phyloP scores from a whole-genome alignment of 805 yeast species.

The Kodamaea kakaduensis region DNA sequence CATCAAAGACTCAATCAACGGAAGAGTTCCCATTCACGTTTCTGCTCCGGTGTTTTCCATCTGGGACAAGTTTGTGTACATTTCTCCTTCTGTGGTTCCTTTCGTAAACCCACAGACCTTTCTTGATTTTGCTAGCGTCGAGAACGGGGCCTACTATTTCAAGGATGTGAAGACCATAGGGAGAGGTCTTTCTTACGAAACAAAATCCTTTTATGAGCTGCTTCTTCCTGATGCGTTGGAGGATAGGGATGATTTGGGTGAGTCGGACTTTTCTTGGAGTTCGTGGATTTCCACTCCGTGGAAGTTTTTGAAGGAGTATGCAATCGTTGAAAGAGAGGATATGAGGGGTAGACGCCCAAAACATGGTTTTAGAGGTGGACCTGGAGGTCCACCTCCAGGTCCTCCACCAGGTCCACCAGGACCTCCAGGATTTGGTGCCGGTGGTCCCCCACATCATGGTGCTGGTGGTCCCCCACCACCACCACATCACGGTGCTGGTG shows the following conservation, averaged over 20 bases:
- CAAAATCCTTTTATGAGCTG: conserved; percentile 7
- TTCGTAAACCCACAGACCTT: conserved; percentile 9
- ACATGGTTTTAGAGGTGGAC: conserved; percentile 8
- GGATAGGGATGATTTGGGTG: too few species aligned
- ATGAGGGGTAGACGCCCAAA: neutral
- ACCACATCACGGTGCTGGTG: too few species aligned
- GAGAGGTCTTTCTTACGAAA: conserved; percentile 5
- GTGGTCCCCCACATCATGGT: too few species aligned
- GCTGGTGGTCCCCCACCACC: too few species aligned
- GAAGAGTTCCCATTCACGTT: neutral
- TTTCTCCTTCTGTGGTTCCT: conserved; percentile 11
- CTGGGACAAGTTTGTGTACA: conserved; percentile 11
- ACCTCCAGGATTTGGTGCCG: too few species aligned
- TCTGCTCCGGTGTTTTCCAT: conserved; percentile 6
- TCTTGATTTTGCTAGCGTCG: conserved; percentile 13
- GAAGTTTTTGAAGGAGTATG: neutral
- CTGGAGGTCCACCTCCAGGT: too few species aligned
- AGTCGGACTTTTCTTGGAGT: too few species aligned
- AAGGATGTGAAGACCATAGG: conserved; percentile 13
- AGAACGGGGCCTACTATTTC: conserved; percentile 21
- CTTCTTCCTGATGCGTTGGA: conserved; percentile 6
- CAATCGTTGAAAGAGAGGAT: neutral
- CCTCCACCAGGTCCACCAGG: too few species aligned
- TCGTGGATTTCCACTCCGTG: too few species aligned
- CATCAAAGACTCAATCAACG: neutral